phyloP scores from a whole-genome alignment of 2,329 filamentous ascomycete genomes.

The Leptographium wingfieldii region DNA sequence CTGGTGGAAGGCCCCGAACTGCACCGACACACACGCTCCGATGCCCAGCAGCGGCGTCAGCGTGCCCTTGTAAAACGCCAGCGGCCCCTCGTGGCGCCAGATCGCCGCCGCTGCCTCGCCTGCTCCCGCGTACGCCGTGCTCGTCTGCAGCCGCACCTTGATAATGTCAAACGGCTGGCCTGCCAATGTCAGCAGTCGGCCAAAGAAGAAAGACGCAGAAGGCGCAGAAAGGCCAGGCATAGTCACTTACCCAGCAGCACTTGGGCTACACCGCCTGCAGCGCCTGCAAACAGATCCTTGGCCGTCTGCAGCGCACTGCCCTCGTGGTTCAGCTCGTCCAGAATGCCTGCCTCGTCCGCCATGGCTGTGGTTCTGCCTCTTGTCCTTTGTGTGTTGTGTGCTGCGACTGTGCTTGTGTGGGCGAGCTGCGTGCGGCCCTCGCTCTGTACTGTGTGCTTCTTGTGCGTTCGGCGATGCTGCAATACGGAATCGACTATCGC shows the following conservation, averaged over 20 bases:
- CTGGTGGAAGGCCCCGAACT: slow-evolving; percentile 94
- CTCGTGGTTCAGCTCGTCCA: slow-evolving; percentile 5
- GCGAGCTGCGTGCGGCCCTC: background rate
- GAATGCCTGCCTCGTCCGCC: background rate
- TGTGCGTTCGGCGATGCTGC: background rate
- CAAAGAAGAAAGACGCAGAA: background rate
- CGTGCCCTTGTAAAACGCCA: slow-evolving; percentile 97
- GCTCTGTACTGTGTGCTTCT: background rate
- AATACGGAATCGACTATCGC: background rate
- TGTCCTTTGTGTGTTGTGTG: background rate
- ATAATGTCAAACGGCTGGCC: slow-evolving; percentile 78
- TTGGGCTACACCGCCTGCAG: slow-evolving; percentile 84
- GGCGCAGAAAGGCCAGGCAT: background rate
- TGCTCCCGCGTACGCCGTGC: slow-evolving; percentile 66
- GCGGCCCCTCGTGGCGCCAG: slow-evolving; percentile 72
- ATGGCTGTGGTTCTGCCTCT: background rate
- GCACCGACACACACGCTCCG: slow-evolving; percentile 93
- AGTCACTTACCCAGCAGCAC: slow-evolving; percentile 62
- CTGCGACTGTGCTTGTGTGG: background rate
- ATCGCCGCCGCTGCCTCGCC: slow-evolving; percentile 72
- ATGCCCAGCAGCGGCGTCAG: slow-evolving; percentile 91
- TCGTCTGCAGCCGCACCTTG: slow-evolving; percentile 93
- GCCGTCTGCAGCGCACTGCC: slow-evolving; percentile 43
- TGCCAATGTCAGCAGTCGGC: slow-evolving; percentile 17
- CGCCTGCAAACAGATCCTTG: slow-evolving; percentile 87